Conservation (phyloP, 257 asterid genomes). For the Agastache rugosa region DNA sequence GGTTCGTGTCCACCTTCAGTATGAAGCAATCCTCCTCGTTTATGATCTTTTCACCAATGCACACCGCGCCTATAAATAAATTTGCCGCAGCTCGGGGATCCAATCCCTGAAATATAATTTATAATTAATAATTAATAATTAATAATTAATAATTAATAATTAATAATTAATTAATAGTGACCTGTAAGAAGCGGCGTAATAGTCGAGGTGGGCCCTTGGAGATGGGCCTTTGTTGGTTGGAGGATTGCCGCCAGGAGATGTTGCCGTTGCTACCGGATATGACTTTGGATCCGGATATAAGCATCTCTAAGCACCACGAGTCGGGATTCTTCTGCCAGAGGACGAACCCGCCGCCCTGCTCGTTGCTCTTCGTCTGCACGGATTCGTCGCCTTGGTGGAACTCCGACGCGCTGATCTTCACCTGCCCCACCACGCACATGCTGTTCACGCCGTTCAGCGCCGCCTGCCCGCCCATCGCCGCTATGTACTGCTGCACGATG, state of each 20-base stretch:
- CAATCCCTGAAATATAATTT: constrained; percentile 73
- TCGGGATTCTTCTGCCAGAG: constrained; percentile 95
- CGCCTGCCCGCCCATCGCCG: constrained; percentile 89
- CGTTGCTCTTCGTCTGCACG: constrained; percentile 68
- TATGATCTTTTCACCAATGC: constrained; percentile 90
- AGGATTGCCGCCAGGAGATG: constrained; percentile 82
- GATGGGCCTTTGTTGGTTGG: constrained; percentile 85
- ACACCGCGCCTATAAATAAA: constrained; percentile 80
- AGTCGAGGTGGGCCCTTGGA: constrained; percentile 79
- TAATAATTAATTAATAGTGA: no score
- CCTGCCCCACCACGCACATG: constrained; percentile 86
- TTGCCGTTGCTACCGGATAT: constrained; percentile 90
- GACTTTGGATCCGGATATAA: constrained; percentile 81
- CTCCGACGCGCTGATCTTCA: constrained; percentile 76
- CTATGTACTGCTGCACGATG: constrained; percentile 83
- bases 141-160: no score
- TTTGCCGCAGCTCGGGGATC: constrained; percentile 81
- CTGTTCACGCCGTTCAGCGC: constrained; percentile 67
- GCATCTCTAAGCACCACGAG: constrained; percentile 77
- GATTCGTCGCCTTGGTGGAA: constrained; percentile 84
- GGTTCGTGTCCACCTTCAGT: constrained; percentile 82
- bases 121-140: no score
- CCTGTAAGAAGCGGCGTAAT: constrained; percentile 81
- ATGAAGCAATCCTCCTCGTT: constrained; percentile 89
- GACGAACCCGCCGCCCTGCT: constrained; percentile 84